A percentile compares a stretch with the other conserved stretches of the same genome.
phyloP scores from a whole-genome alignment of 805 yeast species.

The Nakazawaea anatomiae region DNA sequence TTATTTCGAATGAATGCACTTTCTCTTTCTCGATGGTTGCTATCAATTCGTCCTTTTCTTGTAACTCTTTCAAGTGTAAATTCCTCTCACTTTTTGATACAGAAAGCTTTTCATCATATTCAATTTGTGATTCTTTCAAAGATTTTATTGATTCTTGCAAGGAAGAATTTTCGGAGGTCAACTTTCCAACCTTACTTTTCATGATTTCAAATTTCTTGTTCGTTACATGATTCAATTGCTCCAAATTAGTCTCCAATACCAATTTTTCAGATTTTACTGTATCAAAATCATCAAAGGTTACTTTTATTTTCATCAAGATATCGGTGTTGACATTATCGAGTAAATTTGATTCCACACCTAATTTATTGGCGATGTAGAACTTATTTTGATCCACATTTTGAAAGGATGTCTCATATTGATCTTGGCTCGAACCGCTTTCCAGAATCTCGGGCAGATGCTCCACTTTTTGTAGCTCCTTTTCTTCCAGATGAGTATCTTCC shows the following conservation, averaged over 20 bases:
- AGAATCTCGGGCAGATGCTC: background rate
- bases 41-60: conserved; percentile 5
- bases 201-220: conserved; percentile 26
- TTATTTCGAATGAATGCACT: conserved; percentile 24
- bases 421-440: too few species aligned
- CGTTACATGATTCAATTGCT: conserved; percentile 30
- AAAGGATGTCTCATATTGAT: background rate
- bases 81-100: conserved; percentile 11
- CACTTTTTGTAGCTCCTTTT: background rate
- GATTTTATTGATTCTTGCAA: conserved; percentile 16
- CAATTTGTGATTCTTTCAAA: conserved; percentile 16
- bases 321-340: conserved; percentile 17
- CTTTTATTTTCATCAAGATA: conserved; percentile 21
- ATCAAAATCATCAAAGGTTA: conserved; percentile 27
- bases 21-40: conserved; percentile 20
- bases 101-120: conserved; percentile 13
- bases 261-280: conserved; percentile 31
- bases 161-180: conserved; percentile 17
- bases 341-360: conserved; percentile 20
- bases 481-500: background rate
- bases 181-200: conserved; percentile 21
- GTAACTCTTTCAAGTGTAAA: conserved; percentile 5
- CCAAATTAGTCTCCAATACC: conserved; percentile 31
- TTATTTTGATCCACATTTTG: background rate
- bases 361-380: conserved; percentile 6